Percentiles rank a stretch among this genome's conserved stretches.
Conservation (phyloP, 352 stramenopile genomes). For the Pythium aquatile region DNA sequence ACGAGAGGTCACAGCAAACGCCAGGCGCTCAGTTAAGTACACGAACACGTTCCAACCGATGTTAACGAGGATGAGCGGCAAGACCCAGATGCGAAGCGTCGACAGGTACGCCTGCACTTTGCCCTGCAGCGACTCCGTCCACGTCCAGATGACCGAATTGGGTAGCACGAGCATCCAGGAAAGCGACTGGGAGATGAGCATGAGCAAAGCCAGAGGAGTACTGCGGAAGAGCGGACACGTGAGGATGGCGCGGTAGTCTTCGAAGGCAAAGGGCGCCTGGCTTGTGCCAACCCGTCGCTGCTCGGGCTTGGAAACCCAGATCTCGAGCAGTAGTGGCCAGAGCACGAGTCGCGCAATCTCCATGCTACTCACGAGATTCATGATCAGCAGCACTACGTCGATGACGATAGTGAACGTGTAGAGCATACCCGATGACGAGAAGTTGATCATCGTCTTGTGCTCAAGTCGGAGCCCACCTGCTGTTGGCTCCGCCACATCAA, state of each 20-base stretch:
- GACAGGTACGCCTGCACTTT: slow-evolving; percentile 19
- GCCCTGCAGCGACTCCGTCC: slow-evolving; percentile 6
- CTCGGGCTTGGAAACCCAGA: background rate
- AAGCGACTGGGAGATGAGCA: slow-evolving; percentile 15
- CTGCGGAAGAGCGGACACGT: slow-evolving; percentile 24
- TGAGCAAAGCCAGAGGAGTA: slow-evolving; percentile 9
- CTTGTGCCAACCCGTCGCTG: background rate
- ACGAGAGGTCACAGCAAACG: background rate
- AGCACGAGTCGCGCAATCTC: slow-evolving; percentile 23
- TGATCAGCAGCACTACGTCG: slow-evolving; percentile 17
- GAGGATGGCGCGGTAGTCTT: slow-evolving; percentile 18
- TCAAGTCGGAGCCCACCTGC: background rate
- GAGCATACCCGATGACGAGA: slow-evolving; percentile 22
- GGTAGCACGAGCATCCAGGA: slow-evolving; percentile 25
- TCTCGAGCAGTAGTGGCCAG: slow-evolving; percentile 7
- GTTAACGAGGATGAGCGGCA: slow-evolving; percentile 12
- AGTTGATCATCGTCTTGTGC: slow-evolving; percentile 20
- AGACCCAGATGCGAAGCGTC: slow-evolving; percentile 16
- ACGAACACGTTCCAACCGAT: slow-evolving; percentile 11
- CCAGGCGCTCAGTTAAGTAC: background rate
- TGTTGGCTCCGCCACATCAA: background rate
- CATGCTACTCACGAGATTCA: slow-evolving; percentile 12
- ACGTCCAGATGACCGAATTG: slow-evolving; percentile 16
- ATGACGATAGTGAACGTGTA: slow-evolving; percentile 16
- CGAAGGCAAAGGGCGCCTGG: slow-evolving; percentile 1